phyloP scores from a whole-genome alignment of 345 rosid genomes.

The Barbarea vulgaris region DNA sequence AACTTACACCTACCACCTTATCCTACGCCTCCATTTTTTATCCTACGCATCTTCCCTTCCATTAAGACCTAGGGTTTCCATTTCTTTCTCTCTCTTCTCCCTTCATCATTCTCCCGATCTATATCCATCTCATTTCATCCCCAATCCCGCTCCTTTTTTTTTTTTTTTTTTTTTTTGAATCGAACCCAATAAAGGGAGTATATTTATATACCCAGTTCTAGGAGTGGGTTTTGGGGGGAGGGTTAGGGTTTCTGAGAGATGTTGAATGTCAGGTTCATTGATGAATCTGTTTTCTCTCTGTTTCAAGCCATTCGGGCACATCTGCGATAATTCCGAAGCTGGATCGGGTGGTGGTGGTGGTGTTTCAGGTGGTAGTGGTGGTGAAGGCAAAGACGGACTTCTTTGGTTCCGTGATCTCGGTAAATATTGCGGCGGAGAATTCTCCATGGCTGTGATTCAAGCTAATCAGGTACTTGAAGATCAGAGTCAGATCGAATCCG shows the following conservation, averaged over 20 bases:
- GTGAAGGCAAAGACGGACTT: conserved; percentile 75
- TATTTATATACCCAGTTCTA: conserved; percentile 3
- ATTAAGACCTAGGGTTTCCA: conserved; percentile 35
- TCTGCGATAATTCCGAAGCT: conserved; percentile 29
- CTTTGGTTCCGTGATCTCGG: conserved; percentile 81
- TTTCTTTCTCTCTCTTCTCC: conserved; percentile 18
- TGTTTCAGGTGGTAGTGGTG: conserved; percentile 31
- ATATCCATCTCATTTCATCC: conserved; percentile 20
- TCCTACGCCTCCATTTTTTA: conserved; percentile 28
- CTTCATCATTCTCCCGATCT: conserved; percentile 34
- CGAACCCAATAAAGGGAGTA: conserved; percentile 20
- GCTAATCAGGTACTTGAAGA: conserved; percentile 89
- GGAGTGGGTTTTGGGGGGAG: conserved; percentile 34
- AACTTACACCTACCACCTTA: conserved; percentile 30
- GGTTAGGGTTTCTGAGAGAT: conserved; percentile 61
- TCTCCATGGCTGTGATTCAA: conserved; percentile 92
- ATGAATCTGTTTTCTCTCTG: conserved; percentile 88
- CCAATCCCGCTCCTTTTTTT: conserved; percentile 24
- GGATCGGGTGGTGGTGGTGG: conserved; percentile 35
- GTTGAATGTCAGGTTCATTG: conserved; percentile 88
- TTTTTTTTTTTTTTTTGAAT: conserved; percentile 3
- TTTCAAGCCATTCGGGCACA: conserved; percentile 73
- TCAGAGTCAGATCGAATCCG: conserved; percentile 91
- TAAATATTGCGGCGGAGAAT: conserved; percentile 67
- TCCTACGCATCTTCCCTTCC: conserved; percentile 43